These are phyloP conservation scores for Geotrichum reessii DNA, from an alignment of 1,139 yeast genomes.

Conservation along the genomic window DNA sequence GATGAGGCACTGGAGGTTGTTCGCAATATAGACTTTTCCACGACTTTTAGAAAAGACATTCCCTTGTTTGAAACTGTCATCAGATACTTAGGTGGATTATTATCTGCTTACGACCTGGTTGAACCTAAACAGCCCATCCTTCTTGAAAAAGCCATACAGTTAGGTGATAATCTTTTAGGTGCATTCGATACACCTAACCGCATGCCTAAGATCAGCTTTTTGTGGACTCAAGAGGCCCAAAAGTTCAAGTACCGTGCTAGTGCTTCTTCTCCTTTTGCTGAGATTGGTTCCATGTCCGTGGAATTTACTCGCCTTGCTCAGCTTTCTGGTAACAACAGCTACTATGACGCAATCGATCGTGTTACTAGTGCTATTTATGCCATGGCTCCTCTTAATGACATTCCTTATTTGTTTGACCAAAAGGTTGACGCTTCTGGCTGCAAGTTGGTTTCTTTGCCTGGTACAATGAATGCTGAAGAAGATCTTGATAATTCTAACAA, in stretches of 20 bases:
- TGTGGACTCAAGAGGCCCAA: slow-evolving; percentile 45
- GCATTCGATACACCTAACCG: slow-evolving; percentile 65
- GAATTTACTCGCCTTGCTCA: slow-evolving; percentile 66
- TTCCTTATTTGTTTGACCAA: slow-evolving; percentile 42
- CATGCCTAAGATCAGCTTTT: slow-evolving; percentile 58
- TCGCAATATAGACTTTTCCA: slow-evolving; percentile 48
- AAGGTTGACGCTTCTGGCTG: slow-evolving; percentile 50
- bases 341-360: slow-evolving; percentile 45
- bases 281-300: slow-evolving; percentile 59
- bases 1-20: slow-evolving; percentile 49
- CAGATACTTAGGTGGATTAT: slow-evolving; percentile 64
- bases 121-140: slow-evolving; percentile 45
- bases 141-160: slow-evolving; percentile 52
- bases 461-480: not conserved
- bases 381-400: slow-evolving; percentile 32
- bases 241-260: slow-evolving; percentile 30
- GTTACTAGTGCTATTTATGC: slow-evolving; percentile 40
- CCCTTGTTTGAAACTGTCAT: slow-evolving; percentile 68
- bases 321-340: slow-evolving; percentile 53
- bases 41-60: slow-evolving; percentile 40
- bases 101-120: slow-evolving; percentile 64
- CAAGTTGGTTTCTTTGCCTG: slow-evolving; percentile 21
- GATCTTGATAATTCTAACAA: not conserved
- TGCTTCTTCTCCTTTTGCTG: slow-evolving; percentile 49
- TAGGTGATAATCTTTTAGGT: slow-evolving; percentile 61